These are phyloP conservation scores for Sugiyamaella neomexicana DNA, from an alignment of 1,139 yeast species.

Conservation along the genomic window DNA sequence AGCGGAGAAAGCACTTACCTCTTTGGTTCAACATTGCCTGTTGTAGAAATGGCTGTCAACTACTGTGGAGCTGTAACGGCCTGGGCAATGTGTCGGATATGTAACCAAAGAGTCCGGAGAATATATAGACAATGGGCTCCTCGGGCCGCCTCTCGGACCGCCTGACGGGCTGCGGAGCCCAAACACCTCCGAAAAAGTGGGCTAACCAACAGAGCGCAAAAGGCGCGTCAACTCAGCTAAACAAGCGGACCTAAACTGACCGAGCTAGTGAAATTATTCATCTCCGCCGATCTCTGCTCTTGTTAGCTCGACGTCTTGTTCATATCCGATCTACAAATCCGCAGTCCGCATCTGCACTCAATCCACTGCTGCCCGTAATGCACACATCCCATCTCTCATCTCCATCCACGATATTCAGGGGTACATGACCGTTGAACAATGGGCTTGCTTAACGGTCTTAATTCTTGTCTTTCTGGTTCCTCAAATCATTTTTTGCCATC, in stretches of 20 bases:
- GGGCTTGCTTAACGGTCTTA: neutral
- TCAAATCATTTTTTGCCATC: too few relatives aligned
- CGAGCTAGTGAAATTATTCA: neutral
- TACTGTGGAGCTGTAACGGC: too few relatives aligned
- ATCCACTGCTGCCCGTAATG: neutral
- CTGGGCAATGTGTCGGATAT: neutral
- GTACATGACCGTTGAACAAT: neutral
- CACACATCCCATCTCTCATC: neutral
- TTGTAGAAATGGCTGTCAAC: neutral
- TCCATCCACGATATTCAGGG: constrained; percentile 4
- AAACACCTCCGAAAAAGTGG: too few relatives aligned
- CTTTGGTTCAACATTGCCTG: neutral
- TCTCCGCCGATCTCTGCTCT: neutral
- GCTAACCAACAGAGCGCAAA: too few relatives aligned
- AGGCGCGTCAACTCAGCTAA: too few relatives aligned
- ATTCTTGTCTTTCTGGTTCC: too few relatives aligned
- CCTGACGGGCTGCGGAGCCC: neutral
- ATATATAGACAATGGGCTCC: neutral
- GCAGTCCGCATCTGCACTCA: neutral
- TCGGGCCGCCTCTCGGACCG: too few relatives aligned
- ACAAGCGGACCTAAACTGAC: too few relatives aligned
- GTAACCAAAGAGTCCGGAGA: neutral
- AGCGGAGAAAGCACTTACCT: neutral
- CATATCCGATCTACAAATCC: neutral
- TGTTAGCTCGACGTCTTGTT: too few relatives aligned